Evolutionary conservation across 2,329 filamentous ascomycete species (phyloP).

Genomic region (Trichoderma atroviride): DNA sequence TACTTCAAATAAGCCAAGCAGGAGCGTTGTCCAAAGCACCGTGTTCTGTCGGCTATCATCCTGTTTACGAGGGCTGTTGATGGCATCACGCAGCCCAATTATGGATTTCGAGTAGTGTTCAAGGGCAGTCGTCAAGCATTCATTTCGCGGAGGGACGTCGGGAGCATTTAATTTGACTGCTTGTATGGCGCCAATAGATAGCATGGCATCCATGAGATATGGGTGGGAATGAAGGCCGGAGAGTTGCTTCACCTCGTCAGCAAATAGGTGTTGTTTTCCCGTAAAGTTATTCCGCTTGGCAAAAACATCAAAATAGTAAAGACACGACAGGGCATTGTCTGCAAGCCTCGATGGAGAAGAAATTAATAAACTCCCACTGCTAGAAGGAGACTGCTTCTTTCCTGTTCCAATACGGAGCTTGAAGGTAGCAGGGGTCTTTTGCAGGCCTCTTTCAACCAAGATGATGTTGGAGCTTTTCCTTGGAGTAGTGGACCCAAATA

Average conservation of each 20-base stretch:
- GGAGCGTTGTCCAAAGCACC: slow-evolving; percentile 40
- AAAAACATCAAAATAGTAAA: slow-evolving; percentile 40
- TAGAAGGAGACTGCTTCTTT: background rate
- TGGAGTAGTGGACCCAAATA: slow-evolving; percentile 25
- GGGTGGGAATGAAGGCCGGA: slow-evolving; percentile 22
- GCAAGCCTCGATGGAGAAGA: slow-evolving; percentile 10
- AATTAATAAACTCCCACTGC: background rate
- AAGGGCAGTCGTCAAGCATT: slow-evolving; percentile 28
- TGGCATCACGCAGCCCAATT: slow-evolving; percentile 30
- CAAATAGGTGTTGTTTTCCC: background rate
- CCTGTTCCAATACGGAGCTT: background rate
- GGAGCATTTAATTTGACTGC: slow-evolving; percentile 30
- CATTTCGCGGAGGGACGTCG: slow-evolving; percentile 9
- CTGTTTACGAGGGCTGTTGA: slow-evolving; percentile 6
- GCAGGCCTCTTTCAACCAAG: slow-evolving; percentile 30
- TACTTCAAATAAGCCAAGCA: slow-evolving; percentile 43
- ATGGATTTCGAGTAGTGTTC: slow-evolving; percentile 37
- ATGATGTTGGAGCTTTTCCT: slow-evolving; percentile 27
- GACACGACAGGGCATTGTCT: slow-evolving; percentile 31
- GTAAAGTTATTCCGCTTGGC: slow-evolving; percentile 36
- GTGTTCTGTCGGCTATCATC: slow-evolving; percentile 24
- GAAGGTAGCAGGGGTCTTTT: slow-evolving; percentile 20
- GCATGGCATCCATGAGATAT: slow-evolving; percentile 36
- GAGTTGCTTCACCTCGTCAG: slow-evolving; percentile 33
- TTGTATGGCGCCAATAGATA: slow-evolving; percentile 39